Percentiles rank a stretch among this genome's conserved stretches.
These are phyloP conservation scores for Urochloa ruziziensis DNA, from an alignment of 176 grass and related monocot species.

Conservation along the genomic window DNA sequence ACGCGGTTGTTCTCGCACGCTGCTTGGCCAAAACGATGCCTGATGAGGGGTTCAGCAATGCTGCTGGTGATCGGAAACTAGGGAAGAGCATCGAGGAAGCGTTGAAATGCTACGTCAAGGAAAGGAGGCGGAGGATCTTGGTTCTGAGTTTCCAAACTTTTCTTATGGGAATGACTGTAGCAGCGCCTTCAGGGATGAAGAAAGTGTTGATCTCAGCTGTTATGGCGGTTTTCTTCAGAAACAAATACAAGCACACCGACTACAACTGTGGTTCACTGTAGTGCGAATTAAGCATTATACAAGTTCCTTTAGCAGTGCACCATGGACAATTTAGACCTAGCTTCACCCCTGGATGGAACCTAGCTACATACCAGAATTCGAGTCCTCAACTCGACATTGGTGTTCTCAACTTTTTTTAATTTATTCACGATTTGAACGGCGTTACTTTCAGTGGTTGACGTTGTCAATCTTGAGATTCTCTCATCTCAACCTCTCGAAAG, in stretches of 20 bases:
- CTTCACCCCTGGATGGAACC: no score
- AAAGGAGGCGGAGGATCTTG: constrained; percentile 39
- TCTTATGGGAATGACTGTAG: background rate
- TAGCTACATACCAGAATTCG: no score
- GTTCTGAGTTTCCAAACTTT: constrained; percentile 22
- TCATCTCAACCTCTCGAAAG: no score
- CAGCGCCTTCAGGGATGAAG: constrained; percentile 4
- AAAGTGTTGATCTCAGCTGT: constrained; percentile 13
- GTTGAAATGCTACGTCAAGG: constrained; percentile 24
- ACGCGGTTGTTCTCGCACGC: constrained; percentile 41
- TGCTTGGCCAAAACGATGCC: constrained; percentile 4
- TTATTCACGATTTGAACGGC: no score
- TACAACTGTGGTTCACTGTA: constrained; percentile 30
- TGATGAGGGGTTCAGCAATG: background rate
- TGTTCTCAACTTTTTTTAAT: no score
- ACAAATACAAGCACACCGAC: constrained; percentile 3
- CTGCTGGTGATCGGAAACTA: background rate
- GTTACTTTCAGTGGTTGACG: no score
- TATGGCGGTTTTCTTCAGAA: constrained; percentile 20
- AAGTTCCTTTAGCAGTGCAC: no score
- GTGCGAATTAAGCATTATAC: background rate
- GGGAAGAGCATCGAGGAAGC: constrained; percentile 17
- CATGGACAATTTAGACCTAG: no score
- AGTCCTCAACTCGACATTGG: no score
- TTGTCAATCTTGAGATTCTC: no score